Evolutionary conservation across 768 basidiomycete genomes (phyloP).

Genomic region (Leccinum barrowsii): DNA sequence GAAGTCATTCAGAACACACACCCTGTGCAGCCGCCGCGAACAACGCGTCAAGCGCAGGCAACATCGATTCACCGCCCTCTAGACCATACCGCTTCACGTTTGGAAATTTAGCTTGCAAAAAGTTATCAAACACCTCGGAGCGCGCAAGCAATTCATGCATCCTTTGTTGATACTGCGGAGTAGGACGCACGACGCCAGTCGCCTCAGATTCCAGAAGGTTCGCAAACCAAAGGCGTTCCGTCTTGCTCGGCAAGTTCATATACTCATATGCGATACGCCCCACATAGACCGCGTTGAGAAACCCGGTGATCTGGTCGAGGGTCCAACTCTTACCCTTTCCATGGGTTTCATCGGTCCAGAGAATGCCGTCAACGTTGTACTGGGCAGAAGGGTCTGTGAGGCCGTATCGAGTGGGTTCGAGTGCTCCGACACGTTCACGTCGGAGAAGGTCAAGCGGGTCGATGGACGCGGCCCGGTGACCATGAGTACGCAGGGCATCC

Average conservation of each 20-base stretch:
- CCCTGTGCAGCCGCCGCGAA: constrained; percentile 65
- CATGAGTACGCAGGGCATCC: constrained; percentile 82
- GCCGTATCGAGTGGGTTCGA: constrained; percentile 76
- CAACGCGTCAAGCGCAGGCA: constrained; percentile 78
- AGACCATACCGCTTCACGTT: constrained; percentile 85
- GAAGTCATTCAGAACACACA: constrained; percentile 20
- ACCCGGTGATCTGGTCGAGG: constrained; percentile 64
- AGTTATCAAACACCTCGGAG: constrained; percentile 82
- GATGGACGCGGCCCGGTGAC: constrained; percentile 80
- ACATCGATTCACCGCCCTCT: constrained; percentile 93
- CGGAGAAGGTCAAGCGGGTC: constrained; percentile 88
- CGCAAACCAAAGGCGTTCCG: constrained; percentile 86
- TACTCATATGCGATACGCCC: constrained; percentile 89
- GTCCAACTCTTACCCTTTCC: constrained; percentile 51
- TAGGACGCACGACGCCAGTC: constrained; percentile 28
- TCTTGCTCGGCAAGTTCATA: constrained; percentile 85
- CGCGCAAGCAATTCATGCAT: constrained; percentile 67
- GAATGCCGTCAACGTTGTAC: constrained; percentile 77
- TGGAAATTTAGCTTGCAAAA: constrained; percentile 84
- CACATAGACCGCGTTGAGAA: constrained; percentile 73
- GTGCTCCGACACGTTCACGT: constrained; percentile 74
- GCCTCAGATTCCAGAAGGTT: constrained; percentile 66
- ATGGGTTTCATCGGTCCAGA: constrained; percentile 53
- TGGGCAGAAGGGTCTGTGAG: constrained; percentile 47
- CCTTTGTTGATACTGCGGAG: constrained; percentile 44